Percentiles rank a stretch among this genome's conserved stretches.
Evolutionary conservation across 1,139 yeast genomes (phyloP).

Genomic region (Yamadazyma pseudoaaseri): DNA sequence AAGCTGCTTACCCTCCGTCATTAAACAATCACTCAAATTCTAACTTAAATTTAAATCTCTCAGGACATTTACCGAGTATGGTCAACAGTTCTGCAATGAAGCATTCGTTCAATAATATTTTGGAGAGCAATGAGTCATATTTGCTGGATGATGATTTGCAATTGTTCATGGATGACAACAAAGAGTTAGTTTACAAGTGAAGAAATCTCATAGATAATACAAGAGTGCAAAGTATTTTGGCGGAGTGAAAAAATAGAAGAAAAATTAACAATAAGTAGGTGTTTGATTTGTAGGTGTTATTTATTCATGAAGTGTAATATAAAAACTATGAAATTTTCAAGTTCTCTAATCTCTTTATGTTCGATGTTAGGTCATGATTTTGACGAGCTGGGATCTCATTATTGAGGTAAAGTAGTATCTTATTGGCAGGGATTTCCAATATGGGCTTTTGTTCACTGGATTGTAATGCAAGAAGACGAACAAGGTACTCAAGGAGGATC

Average conservation of each 20-base stretch:
- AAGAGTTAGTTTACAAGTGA: conserved; percentile 5
- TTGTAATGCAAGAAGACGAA: conserved; percentile 64
- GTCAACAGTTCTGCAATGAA: conserved; percentile 1
- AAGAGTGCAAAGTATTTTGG: no score
- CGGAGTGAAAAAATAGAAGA: no score
- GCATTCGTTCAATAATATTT: conserved; percentile 11
- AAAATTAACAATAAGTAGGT: no score
- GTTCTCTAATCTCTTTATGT: conserved; percentile 32
- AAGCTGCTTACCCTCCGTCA: conserved; percentile 15
- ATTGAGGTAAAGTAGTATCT: conserved; percentile 58
- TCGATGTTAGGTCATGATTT: conserved; percentile 32
- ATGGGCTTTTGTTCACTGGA: conserved; percentile 57
- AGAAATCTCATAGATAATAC: no score
- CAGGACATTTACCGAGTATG: conserved; percentile 3
- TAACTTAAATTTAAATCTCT: conserved; percentile 6
- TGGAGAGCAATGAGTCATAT: conserved; percentile 15
- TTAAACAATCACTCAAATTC: conserved; percentile 8
- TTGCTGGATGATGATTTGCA: conserved; percentile 16
- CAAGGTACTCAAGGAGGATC: conserved; percentile 63
- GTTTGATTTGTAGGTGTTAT: not conserved
- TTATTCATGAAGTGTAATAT: not conserved
- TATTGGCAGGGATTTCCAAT: conserved; percentile 62
- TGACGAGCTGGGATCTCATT: conserved; percentile 44
- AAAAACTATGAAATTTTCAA: conserved; percentile 20
- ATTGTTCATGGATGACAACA: conserved; percentile 13